Evolutionary conservation across 805 yeast species (phyloP), one percentile per base, ranked within the genome.

Genomic region (Barnettozyma californica): DNA sequence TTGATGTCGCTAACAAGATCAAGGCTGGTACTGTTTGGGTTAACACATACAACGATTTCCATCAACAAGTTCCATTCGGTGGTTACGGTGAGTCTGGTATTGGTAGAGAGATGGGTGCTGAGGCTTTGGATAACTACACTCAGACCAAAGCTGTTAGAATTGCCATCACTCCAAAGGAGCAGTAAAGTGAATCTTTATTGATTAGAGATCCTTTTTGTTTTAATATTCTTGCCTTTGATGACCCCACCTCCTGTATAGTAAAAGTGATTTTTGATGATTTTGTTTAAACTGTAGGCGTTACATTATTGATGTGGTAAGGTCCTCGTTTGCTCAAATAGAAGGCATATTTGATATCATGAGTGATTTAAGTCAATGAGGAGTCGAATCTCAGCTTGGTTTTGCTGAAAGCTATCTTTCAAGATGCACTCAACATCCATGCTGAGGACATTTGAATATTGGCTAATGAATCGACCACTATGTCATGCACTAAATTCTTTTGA

Each of bases 11-110:
- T 39, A 75, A 77, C 69, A 80, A 81, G 65, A 70, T 91, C 48
- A 80, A 83, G 60, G 84, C 96, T 51, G 98, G 98, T 64, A 87
- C 92, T 50, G 81, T 91, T 57, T 92, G 96, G 92, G 78, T 90
- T 57, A 91, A 91, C 80, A 81, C 90, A 50, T 84, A 88, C 69
- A 90, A 90, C 70, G 94, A 87, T 64, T 84, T 89, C 77, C 90
- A 90, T 69, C 84, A 76, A 62, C 75, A 78, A 67, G 85, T 91
- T 68, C 97, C 97, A 62, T 91, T 91, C 68, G 97, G 97, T 60
- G 97, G 97, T 41, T 86, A 76, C 74, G 88, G 88, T 68, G 81
- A 83, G 76, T 83, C 94, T 50, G 98, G 98, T 68, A 74, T 85
- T 53, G 97, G 98, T 64, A 81, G 95, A 68, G 97, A 92, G 75